These are phyloP conservation scores for Coniella lustricola DNA, from an alignment of 2,329 filamentous ascomycete genomes.

Conservation along the genomic window DNA sequence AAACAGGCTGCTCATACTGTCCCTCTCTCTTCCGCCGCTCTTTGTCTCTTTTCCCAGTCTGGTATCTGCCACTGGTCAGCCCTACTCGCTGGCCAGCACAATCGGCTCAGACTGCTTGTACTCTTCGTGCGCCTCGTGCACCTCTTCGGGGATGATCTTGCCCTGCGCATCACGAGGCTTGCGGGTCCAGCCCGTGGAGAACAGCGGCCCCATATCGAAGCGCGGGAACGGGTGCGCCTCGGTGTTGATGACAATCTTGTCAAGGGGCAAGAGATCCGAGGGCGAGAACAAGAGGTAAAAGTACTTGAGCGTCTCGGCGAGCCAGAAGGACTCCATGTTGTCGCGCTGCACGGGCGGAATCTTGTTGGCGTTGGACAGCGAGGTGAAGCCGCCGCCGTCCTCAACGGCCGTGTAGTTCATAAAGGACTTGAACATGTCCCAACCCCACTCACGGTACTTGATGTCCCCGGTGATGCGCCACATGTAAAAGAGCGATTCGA, in stretches of 20 bases:
- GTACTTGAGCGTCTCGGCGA: conserved; percentile 97
- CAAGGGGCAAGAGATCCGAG: conserved; percentile 72
- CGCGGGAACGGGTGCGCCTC: conserved; percentile 87
- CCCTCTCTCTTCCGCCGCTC: not conserved
- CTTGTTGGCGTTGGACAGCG: conserved; percentile 64
- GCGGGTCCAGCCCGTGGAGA: conserved; percentile 75
- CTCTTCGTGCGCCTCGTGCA: not conserved
- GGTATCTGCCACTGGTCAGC: not conserved
- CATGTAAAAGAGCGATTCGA: conserved; percentile 97
- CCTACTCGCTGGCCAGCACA: not conserved
- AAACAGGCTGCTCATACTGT: not conserved
- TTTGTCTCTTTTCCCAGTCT: not conserved
- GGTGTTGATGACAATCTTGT: conserved; percentile 88
- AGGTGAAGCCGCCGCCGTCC: conserved; percentile 75
- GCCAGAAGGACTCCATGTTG: conserved; percentile 99
- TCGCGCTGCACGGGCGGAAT: conserved; percentile 66
- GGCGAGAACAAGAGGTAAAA: conserved; percentile 92
- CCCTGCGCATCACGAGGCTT: conserved; percentile 50
- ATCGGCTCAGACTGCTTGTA: not conserved
- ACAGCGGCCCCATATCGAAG: conserved; percentile 72
- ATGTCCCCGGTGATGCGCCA: conserved; percentile 92
- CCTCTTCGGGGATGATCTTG: conserved; percentile 26
- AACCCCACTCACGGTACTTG: conserved; percentile 91
- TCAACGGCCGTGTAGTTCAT: conserved; percentile 75
- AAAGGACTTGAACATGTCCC: conserved; percentile 96